Conservation (phyloP, 2,329 filamentous ascomycete species). For the Conoideocrella luteorostrata region DNA sequence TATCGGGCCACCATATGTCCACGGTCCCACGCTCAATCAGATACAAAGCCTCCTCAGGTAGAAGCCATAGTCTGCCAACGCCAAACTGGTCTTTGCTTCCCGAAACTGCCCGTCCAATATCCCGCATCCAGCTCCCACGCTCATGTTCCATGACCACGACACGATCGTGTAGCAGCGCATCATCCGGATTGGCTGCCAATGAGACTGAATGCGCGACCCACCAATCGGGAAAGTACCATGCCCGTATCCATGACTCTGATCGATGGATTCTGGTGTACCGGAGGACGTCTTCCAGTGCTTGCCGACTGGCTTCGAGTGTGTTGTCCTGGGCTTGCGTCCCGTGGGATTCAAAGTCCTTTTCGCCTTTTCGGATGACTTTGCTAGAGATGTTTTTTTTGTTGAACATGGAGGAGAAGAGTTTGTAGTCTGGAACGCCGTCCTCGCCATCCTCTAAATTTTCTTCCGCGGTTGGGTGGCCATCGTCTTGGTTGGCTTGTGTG, state of each 20-base stretch:
- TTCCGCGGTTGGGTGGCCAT: constrained; percentile 34
- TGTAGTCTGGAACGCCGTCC: constrained; percentile 83
- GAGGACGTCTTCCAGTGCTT: constrained; percentile 84
- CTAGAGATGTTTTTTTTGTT: constrained; percentile 44
- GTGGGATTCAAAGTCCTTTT: constrained; percentile 96
- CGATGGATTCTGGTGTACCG: constrained; percentile 68
- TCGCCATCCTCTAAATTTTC: constrained; percentile 69
- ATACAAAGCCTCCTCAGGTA: constrained; percentile 89
- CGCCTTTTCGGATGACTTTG: constrained; percentile 78
- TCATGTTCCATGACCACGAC: constrained; percentile 65
- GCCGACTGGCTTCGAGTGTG: constrained; percentile 71
- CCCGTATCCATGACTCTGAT: constrained; percentile 59
- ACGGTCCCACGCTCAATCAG: constrained; percentile 80
- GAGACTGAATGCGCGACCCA: constrained; percentile 28
- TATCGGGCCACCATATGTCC: constrained; percentile 76
- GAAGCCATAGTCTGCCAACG: constrained; percentile 66
- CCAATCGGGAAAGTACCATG: constrained; percentile 64
- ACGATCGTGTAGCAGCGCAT: constrained; percentile 33
- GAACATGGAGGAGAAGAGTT: constrained; percentile 55
- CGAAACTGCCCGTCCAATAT: constrained; percentile 62
- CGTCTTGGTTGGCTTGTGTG: constrained; percentile 19
- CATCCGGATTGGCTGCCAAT: constrained; percentile 15
- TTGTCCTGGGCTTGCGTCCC: constrained; percentile 75
- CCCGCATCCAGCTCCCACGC: constrained; percentile 66
- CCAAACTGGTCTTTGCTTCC: constrained; percentile 49